Conservation (phyloP, 2,329 filamentous ascomycete genomes). For the Fusarium pseudonygamai region DNA sequence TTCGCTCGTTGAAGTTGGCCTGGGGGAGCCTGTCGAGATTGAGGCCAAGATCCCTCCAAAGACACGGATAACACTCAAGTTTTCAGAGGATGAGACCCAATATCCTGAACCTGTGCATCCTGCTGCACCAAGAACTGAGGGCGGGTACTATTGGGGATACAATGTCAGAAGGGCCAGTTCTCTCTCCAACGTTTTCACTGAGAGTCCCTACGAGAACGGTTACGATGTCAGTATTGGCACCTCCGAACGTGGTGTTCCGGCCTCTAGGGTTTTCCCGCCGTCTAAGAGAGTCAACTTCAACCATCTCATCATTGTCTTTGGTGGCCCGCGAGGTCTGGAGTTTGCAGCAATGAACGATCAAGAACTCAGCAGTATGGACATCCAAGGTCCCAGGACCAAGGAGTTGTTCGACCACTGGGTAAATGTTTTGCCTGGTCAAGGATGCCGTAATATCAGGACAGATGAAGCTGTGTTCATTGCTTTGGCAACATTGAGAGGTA, state of each 20-base stretch:
- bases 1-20: slow-evolving; percentile 68
- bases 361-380: slow-evolving; percentile 66
- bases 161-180: slow-evolving; percentile 71
- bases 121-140: slow-evolving; percentile 74
- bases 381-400: slow-evolving; percentile 70
- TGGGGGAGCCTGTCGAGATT: slow-evolving; percentile 65
- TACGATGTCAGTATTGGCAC: slow-evolving; percentile 88
- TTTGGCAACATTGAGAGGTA: slow-evolving; percentile 70
- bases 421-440: slow-evolving; percentile 81
- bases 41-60: slow-evolving; percentile 71
- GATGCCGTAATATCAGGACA: slow-evolving; percentile 82
- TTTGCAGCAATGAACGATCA: slow-evolving; percentile 72
- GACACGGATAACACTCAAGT: slow-evolving; percentile 78
- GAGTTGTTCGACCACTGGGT: slow-evolving; percentile 87
- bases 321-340: slow-evolving; percentile 82
- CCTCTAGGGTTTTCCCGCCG: slow-evolving; percentile 57
- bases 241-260: slow-evolving; percentile 75
- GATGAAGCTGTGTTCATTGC: slow-evolving; percentile 86
- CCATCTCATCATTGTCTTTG: slow-evolving; percentile 82
- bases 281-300: slow-evolving; percentile 62
- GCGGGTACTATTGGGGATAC: slow-evolving; percentile 90
- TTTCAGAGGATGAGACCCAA: slow-evolving; percentile 60
- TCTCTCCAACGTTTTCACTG: slow-evolving; percentile 79
- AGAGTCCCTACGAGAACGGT: slow-evolving; percentile 76
- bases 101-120: slow-evolving; percentile 71